Conservation (phyloP, 2,329 filamentous ascomycete species). For the Ophiostoma fasciatum region DNA sequence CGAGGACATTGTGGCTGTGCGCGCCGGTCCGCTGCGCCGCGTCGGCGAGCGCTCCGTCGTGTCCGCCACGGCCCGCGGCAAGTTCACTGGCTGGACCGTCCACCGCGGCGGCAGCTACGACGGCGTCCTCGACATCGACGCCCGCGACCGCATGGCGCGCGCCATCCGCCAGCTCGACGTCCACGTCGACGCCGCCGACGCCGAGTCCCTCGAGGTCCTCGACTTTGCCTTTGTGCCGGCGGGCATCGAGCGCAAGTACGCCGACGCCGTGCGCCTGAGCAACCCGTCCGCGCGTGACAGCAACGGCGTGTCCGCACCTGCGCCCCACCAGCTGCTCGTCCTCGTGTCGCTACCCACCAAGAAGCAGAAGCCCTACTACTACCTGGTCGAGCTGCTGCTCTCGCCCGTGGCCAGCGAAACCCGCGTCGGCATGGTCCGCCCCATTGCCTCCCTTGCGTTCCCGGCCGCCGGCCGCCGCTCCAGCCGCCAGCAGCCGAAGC, state of each 20-base stretch:
- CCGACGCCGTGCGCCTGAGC: constrained; percentile 34
- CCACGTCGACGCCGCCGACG: constrained; percentile 30
- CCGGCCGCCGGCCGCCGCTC: constrained; percentile 16
- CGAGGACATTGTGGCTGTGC: constrained; percentile 68
- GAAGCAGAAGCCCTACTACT: constrained; percentile 53
- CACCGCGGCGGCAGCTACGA: constrained; percentile 77
- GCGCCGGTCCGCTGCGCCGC: constrained; percentile 53
- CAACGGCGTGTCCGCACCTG: constrained; percentile 30
- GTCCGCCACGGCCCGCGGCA: constrained; percentile 61
- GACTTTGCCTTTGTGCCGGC: constrained; percentile 62
- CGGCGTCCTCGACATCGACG: constrained; percentile 56
- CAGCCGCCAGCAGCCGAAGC: constrained; percentile 21
- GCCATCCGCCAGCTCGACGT: constrained; percentile 44
- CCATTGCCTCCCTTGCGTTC: constrained; percentile 49
- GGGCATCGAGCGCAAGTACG: constrained; percentile 33
- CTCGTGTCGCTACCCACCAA: constrained; percentile 42
- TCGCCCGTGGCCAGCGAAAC: constrained; percentile 27
- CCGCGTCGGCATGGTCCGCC: constrained; percentile 51
- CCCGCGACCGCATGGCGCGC: constrained; percentile 46
- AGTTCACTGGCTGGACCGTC: constrained; percentile 74
- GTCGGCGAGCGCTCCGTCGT: constrained; percentile 78
- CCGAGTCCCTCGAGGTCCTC: constrained; percentile 54
- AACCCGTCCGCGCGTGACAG: constrained; percentile 35
- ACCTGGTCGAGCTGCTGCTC: constrained; percentile 57
- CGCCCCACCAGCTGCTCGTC: constrained; percentile 47